phyloP scores from a whole-genome alignment of 768 basidiomycete genomes.

The Nevesoporus exiguus region DNA sequence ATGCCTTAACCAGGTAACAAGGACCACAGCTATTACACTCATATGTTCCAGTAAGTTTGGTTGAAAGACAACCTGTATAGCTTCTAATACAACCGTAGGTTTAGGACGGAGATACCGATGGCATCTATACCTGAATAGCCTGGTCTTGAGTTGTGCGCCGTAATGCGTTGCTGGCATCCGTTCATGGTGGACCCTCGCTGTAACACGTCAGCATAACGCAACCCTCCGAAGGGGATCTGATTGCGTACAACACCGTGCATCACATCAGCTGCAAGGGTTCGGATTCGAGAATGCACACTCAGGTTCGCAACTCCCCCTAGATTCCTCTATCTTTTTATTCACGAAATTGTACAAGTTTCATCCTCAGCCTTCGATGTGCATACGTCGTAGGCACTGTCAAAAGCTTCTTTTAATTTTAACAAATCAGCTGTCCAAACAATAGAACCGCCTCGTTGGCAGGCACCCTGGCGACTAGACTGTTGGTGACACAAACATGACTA shows the following conservation, averaged over 20 bases:
- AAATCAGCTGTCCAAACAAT: constrained; percentile 9
- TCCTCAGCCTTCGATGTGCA: constrained; percentile 11
- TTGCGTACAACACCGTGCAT: constrained; percentile 26
- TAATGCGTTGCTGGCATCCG: constrained; percentile 30
- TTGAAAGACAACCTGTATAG: not conserved
- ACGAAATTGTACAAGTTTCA: constrained; percentile 13
- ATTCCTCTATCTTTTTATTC: constrained; percentile 7
- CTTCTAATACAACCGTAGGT: constrained; percentile 10
- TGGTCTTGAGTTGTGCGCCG: constrained; percentile 17
- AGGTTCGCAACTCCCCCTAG: constrained; percentile 21
- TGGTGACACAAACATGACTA: constrained; percentile 10
- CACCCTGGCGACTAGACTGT: constrained; percentile 8
- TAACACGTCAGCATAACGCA: constrained; percentile 30
- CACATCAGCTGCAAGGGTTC: constrained; percentile 21
- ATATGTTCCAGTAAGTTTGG: constrained; percentile 6
- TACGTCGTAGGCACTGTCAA: constrained; percentile 1
- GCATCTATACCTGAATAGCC: not conserved
- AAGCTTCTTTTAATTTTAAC: constrained; percentile 14
- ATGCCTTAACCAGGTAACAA: constrained; percentile 14
- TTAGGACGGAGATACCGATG: constrained; percentile 23
- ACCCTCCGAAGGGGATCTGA: constrained; percentile 18
- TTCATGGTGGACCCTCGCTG: constrained; percentile 22
- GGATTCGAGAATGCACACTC: constrained; percentile 23
- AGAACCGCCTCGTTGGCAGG: constrained; percentile 15
- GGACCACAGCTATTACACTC: not conserved